Percentiles rank a stretch among this genome's conserved stretches.
Conservation (phyloP, 2,329 filamentous ascomycete species). For the Cucurbitaria berberidis region DNA sequence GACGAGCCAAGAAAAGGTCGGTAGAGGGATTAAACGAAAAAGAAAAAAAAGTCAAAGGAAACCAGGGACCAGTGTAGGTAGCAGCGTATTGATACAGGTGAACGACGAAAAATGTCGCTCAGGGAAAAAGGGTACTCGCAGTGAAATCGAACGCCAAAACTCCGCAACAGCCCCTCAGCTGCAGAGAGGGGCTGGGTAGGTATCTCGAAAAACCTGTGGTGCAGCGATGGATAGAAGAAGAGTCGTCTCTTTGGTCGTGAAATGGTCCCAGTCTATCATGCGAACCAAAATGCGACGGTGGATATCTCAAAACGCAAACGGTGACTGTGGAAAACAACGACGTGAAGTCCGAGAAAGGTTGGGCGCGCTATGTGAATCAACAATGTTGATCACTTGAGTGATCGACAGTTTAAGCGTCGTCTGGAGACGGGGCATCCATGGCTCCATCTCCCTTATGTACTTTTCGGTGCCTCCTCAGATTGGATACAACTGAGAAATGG, state of each 20-base stretch:
- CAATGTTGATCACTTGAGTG: conserved; percentile 27
- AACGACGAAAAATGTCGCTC: conserved; percentile 30
- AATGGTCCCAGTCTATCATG: conserved; percentile 29
- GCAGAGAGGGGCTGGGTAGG: conserved; percentile 12
- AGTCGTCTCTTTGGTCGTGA: conserved; percentile 38
- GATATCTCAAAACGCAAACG: conserved; percentile 46
- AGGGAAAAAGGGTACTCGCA: conserved; percentile 33
- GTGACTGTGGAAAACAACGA: conserved; percentile 26
- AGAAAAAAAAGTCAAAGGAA: conserved; percentile 8
- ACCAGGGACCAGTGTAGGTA: conserved; percentile 7
- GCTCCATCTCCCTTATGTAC: conserved; percentile 80
- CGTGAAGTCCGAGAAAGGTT: conserved; percentile 14
- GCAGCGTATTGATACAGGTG: conserved; percentile 43
- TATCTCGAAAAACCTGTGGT: conserved; percentile 33
- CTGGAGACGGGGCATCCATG: conserved; percentile 55
- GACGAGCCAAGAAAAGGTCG: conserved; percentile 24
- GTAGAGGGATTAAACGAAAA: conserved; percentile 15
- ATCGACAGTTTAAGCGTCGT: conserved; percentile 50
- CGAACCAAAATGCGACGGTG: conserved; percentile 40
- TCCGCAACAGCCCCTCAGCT: conserved; percentile 21
- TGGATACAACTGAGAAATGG: conserved; percentile 97
- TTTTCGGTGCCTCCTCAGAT: conserved; percentile 91
- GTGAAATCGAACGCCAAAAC: conserved; percentile 29
- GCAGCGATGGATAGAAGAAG: conserved; percentile 42
- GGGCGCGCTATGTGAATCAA: conserved; percentile 9